phyloP scores from a whole-genome alignment of 2,329 filamentous ascomycete species.

The Alternaria sp. region DNA sequence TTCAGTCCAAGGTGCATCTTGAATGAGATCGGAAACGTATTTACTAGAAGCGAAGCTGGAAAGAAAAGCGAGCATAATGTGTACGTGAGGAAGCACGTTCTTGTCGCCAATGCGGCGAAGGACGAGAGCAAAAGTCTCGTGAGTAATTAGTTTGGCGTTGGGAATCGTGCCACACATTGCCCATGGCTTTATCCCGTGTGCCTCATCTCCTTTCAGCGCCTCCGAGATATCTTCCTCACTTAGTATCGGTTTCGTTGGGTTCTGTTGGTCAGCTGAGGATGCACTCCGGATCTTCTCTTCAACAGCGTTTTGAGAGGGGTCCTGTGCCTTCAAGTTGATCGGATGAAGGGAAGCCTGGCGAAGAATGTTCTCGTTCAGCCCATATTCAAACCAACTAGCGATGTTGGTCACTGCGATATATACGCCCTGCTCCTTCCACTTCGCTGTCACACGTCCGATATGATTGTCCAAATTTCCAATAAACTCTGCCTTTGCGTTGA shows the following conservation, averaged over 20 bases:
- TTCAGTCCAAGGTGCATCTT: slow-evolving; percentile 63
- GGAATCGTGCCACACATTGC: too few relatives aligned
- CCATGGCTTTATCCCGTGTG: too few relatives aligned
- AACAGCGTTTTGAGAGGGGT: too few relatives aligned
- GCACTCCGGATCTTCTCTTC: slow-evolving; percentile 27
- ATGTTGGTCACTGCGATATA: slow-evolving; percentile 67
- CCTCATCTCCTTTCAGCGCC: too few relatives aligned
- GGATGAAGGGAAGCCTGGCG: slow-evolving; percentile 31
- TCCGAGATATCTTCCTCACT: too few relatives aligned
- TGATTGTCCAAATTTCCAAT: slow-evolving; percentile 64
- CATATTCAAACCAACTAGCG: slow-evolving; percentile 64
- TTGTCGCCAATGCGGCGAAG: slow-evolving; percentile 64
- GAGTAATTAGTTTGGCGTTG: slow-evolving; percentile 54
- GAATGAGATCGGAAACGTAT: slow-evolving; percentile 43
- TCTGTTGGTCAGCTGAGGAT: slow-evolving; percentile 7
- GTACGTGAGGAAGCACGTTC: slow-evolving; percentile 69
- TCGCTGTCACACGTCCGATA: slow-evolving; percentile 61
- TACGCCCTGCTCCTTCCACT: slow-evolving; percentile 67
- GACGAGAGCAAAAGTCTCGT: slow-evolving; percentile 58
- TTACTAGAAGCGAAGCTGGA: slow-evolving; percentile 48
- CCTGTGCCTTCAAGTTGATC: background rate
- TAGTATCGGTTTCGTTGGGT: too few relatives aligned
- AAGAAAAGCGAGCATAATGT: slow-evolving; percentile 71
- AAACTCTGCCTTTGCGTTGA: slow-evolving; percentile 60
- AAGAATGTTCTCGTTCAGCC: slow-evolving; percentile 56